These are phyloP conservation scores for Chrysanthemum lavandulifolium DNA, from an alignment of 129 eudicot genomes.

Conservation along the genomic window DNA sequence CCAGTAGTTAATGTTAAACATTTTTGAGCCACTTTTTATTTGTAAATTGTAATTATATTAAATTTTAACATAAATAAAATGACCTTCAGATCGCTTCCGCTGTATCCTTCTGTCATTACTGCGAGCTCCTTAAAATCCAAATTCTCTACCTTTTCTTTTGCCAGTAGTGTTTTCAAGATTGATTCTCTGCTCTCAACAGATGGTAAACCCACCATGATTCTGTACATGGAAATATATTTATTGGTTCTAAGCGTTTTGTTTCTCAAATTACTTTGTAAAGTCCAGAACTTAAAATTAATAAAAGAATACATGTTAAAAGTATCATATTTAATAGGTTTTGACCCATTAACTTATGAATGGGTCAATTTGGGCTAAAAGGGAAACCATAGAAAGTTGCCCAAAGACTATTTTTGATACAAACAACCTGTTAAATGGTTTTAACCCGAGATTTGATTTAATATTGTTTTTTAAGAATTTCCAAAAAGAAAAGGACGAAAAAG, in stretches of 20 bases:
- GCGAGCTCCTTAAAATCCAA: constrained; percentile 90
- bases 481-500: background rate
- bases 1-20: constrained; percentile 38
- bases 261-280: background rate
- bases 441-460: no score
- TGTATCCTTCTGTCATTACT: constrained; percentile 89
- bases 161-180: constrained; percentile 78
- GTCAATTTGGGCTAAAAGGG: background rate
- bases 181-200: constrained; percentile 76
- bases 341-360: background rate
- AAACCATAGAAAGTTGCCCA: background rate
- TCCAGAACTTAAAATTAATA: background rate
- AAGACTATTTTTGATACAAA: no score
- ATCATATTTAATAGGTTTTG: background rate
- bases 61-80: constrained; percentile 21
- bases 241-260: background rate
- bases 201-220: constrained; percentile 97
- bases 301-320: background rate
- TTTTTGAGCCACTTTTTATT: constrained; percentile 14
- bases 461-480: no score
- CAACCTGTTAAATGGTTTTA: no score
- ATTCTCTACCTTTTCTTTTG: constrained; percentile 68
- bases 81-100: constrained; percentile 99
- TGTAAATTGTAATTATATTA: constrained; percentile 2
- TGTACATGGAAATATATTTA: constrained; percentile 25